These are phyloP conservation scores for Elsinoe batatas DNA, from an alignment of 2,329 filamentous ascomycete species.

Conservation along the genomic window DNA sequence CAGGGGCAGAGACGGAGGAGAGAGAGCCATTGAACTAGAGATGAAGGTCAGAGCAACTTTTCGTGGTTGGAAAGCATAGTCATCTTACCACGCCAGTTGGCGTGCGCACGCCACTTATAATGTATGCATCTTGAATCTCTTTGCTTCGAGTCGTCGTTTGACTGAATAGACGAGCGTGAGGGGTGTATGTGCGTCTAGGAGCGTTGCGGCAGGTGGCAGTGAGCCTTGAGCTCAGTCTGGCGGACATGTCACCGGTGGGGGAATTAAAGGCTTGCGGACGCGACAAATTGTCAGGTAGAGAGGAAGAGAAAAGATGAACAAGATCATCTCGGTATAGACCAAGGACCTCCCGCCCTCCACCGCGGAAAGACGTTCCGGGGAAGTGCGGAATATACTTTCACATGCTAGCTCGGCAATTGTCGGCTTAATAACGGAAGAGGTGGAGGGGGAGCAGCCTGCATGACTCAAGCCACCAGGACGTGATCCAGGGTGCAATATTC, in stretches of 20 bases:
- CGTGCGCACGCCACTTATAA: constrained; percentile 79
- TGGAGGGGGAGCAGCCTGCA: background rate
- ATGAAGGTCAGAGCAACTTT: background rate
- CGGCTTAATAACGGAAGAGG: constrained; percentile 5
- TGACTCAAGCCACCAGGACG: background rate
- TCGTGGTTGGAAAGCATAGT: background rate
- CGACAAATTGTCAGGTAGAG: background rate
- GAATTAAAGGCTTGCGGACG: background rate
- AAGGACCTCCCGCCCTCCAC: background rate
- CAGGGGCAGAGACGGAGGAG: constrained; percentile 69
- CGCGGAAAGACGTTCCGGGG: constrained; percentile 8
- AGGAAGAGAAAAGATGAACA: background rate
- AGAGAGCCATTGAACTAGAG: constrained; percentile 90
- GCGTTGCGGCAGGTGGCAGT: background rate
- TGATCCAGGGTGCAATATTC: background rate
- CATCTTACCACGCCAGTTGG: constrained; percentile 69
- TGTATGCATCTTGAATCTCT: constrained; percentile 86
- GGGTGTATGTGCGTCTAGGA: background rate
- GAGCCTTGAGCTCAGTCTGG: constrained; percentile 4
- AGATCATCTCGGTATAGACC: background rate
- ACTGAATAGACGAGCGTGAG: constrained; percentile 34
- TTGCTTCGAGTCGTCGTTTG: constrained; percentile 39
- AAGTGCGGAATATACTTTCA: constrained; percentile 10
- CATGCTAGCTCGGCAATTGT: constrained; percentile 8
- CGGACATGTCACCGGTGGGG: background rate